These are phyloP conservation scores for Adenanthera pavonina DNA, from an alignment of 306 rosid genomes.

Conservation along the genomic window DNA sequence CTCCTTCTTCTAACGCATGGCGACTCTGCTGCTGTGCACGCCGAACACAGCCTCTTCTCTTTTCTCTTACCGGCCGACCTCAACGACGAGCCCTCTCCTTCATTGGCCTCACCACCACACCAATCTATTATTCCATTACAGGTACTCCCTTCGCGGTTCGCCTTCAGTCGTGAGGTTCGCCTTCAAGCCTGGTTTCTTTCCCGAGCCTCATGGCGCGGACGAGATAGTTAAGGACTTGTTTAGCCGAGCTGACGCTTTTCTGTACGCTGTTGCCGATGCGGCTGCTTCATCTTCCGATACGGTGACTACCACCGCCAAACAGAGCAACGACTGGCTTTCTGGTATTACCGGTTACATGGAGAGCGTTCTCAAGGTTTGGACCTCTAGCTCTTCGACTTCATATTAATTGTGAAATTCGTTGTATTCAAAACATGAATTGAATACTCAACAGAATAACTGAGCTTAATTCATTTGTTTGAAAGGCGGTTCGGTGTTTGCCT, in stretches of 20 bases:
- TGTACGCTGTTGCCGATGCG: conserved; percentile 90
- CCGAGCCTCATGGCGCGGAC: conserved; percentile 63
- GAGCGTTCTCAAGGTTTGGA: conserved; percentile 69
- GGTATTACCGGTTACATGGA: conserved; percentile 89
- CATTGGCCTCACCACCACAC: conserved; percentile 35
- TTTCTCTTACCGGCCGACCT: conserved; percentile 46
- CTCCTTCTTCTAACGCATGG: conserved; percentile 46
- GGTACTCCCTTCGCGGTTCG: conserved; percentile 66
- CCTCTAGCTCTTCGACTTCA: conserved; percentile 12
- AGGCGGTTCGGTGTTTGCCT: conserved; percentile 5
- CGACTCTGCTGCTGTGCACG: conserved; percentile 52
- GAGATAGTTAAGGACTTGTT: conserved; percentile 57
- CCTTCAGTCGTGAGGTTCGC: conserved; percentile 64
- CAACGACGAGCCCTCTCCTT: conserved; percentile 28
- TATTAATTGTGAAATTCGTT: neutral
- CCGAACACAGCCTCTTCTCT: conserved; percentile 57
- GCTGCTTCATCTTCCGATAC: conserved; percentile 75
- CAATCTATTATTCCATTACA: conserved; percentile 41
- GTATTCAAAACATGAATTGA: conserved; percentile 1
- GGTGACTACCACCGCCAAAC: conserved; percentile 52
- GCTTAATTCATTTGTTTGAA: neutral
- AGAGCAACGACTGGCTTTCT: conserved; percentile 83
- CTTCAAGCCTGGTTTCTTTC: conserved; percentile 58
- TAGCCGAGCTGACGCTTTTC: conserved; percentile 70
- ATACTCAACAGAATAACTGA: neutral